phyloP scores from a whole-genome alignment of 305 asterid genomes.

The Stenogyne calaminthoides region DNA sequence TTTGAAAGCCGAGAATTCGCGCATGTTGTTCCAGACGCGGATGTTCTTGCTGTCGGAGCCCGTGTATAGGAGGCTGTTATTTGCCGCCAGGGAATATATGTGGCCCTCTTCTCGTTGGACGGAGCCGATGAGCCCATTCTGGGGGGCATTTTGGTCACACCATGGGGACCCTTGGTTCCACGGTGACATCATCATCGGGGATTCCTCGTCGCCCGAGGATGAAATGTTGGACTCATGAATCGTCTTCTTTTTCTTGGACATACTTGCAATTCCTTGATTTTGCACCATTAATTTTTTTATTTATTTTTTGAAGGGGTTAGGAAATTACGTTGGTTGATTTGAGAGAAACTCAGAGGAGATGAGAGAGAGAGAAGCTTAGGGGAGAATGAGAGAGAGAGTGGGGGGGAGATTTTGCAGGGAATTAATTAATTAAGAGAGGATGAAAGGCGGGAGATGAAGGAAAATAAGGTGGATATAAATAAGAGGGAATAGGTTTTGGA shows the following conservation, averaged over 20 bases:
- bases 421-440: background rate
- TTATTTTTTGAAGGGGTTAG: no score
- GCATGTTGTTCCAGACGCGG: constrained; percentile 57
- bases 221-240: constrained; percentile 38
- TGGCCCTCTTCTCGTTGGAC: constrained; percentile 64
- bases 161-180: constrained; percentile 49
- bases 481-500: constrained; percentile 12
- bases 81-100: constrained; percentile 56
- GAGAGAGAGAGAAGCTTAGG: background rate
- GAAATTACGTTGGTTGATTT: no score
- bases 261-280: no score
- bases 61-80: constrained; percentile 47
- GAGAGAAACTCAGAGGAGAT: background rate
- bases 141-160: constrained; percentile 28
- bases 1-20: constrained; percentile 56
- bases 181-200: constrained; percentile 68
- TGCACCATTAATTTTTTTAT: constrained; percentile 21
- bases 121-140: constrained; percentile 48
- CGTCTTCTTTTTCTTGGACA: constrained; percentile 22
- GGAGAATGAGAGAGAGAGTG: no score
- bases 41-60: constrained; percentile 73
- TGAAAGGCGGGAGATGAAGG: background rate
- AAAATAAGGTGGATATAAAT: background rate
- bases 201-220: constrained; percentile 44
- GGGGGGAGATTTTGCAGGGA: background rate